A percentile compares a stretch with the other conserved stretches of the same genome.
Conservation (phyloP, 2,329 filamentous ascomycete species). For the Paecilomyces dactylethromorphus region DNA sequence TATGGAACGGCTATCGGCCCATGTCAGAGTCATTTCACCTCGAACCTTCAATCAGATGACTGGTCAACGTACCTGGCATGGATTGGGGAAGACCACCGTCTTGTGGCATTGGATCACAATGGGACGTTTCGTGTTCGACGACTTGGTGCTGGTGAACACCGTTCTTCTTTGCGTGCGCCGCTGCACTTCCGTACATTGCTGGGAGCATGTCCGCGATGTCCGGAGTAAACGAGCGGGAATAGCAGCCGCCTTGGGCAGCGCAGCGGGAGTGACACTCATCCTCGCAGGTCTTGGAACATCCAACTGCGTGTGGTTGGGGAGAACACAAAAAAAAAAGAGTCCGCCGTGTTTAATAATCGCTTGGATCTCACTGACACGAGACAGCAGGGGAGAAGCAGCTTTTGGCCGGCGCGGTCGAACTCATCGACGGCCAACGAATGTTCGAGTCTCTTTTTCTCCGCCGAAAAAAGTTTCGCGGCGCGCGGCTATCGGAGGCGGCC, state of each 20-base stretch:
- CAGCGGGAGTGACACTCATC: constrained; percentile 34
- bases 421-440: constrained; percentile 10
- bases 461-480: constrained; percentile 24
- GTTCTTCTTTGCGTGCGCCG: constrained; percentile 28
- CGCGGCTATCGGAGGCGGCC: constrained; percentile 11
- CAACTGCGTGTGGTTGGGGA: constrained; percentile 1
- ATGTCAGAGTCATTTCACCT: background rate
- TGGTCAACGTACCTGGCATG: background rate
- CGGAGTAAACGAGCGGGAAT: constrained; percentile 37
- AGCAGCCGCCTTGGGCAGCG: constrained; percentile 36
- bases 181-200: constrained; percentile 17
- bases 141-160: constrained; percentile 24
- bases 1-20: constrained; percentile 35
- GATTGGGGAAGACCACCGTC: background rate
- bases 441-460: constrained; percentile 18
- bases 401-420: background rate
- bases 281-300: constrained; percentile 14
- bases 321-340: constrained; percentile 3
- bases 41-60: background rate
- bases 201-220: constrained; percentile 33
- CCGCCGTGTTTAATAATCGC: constrained; percentile 3
- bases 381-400: background rate
- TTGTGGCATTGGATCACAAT: constrained; percentile 5
- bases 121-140: constrained; percentile 20
- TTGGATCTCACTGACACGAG: constrained; percentile 7